phyloP scores from a whole-genome alignment of 1,139 yeast genomes.

The Suhomyces anneliseae region DNA sequence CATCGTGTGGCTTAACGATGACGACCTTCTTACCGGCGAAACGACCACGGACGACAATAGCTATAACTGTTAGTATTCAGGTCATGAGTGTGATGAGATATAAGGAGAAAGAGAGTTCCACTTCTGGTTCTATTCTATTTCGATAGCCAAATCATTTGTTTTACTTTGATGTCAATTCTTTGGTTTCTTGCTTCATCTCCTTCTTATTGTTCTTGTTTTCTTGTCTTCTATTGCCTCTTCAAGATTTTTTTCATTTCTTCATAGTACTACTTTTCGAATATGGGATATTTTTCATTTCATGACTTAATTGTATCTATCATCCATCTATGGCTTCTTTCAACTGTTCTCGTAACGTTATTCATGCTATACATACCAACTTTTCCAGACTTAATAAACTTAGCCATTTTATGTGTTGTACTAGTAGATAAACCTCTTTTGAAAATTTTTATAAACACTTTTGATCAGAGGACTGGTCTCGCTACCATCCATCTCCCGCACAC shows the following conservation, averaged over 20 bases:
- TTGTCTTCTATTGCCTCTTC: neutral
- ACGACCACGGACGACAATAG: slow-evolving; percentile 99
- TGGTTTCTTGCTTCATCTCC: neutral
- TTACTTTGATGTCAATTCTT: neutral
- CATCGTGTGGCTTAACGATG: slow-evolving; percentile 97
- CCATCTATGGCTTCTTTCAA: neutral
- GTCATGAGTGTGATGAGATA: neutral
- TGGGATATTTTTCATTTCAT: too few relatives aligned
- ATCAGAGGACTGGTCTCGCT: slow-evolving; percentile 8
- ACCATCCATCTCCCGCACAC: slow-evolving; percentile 13
- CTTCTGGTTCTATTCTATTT: neutral
- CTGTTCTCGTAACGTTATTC: neutral
- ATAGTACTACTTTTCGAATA: neutral
- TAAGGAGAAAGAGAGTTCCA: neutral
- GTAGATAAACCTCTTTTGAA: slow-evolving; percentile 15
- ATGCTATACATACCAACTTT: slow-evolving; percentile 85
- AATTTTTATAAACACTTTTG: slow-evolving; percentile 16
- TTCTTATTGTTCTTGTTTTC: neutral
- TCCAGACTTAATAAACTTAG: slow-evolving; percentile 99
- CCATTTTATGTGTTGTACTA: slow-evolving; percentile 52
- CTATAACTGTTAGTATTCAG: slow-evolving; percentile 51
- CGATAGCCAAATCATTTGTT: neutral
- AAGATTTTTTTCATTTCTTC: neutral
- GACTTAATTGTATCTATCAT: too few relatives aligned
- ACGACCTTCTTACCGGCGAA: slow-evolving; percentile 99